phyloP scores from a whole-genome alignment of 345 rosid species.

The Eucalyptus leucophloia region DNA sequence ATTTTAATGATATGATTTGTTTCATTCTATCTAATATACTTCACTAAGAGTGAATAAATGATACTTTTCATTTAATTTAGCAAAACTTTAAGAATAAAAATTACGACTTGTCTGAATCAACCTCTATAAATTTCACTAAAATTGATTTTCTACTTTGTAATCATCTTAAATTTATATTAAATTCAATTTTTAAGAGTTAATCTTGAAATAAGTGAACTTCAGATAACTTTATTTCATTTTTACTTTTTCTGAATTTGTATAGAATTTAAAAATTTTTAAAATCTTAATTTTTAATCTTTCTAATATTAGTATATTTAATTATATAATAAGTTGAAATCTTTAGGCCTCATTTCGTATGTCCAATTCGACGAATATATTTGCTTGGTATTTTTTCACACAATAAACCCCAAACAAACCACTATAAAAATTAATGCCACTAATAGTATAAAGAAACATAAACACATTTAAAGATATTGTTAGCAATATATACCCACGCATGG shows the following conservation, averaged over 20 bases:
- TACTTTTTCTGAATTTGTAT: neutral
- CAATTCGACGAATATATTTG: neutral
- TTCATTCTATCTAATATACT: neutral
- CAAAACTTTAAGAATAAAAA: too few species aligned
- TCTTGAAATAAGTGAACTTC: neutral
- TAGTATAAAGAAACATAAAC: neutral
- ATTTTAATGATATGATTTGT: neutral
- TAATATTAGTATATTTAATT: neutral
- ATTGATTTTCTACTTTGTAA: neutral
- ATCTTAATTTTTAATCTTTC: neutral
- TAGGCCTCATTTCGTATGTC: neutral
- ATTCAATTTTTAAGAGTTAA: neutral
- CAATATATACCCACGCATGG: neutral
- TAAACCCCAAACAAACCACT: neutral
- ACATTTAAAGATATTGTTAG: neutral
- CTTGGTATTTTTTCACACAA: neutral
- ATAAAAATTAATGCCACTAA: neutral
- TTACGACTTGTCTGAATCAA: neutral
- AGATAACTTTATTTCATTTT: too few species aligned
- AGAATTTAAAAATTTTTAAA: neutral
- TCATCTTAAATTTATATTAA: neutral
- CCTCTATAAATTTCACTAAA: neutral
- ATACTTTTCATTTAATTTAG: neutral
- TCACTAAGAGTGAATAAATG: neutral
- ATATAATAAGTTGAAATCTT: neutral